phyloP scores from a whole-genome alignment of 2,329 filamentous ascomycete species.

The Arthrobotrys musiformis region DNA sequence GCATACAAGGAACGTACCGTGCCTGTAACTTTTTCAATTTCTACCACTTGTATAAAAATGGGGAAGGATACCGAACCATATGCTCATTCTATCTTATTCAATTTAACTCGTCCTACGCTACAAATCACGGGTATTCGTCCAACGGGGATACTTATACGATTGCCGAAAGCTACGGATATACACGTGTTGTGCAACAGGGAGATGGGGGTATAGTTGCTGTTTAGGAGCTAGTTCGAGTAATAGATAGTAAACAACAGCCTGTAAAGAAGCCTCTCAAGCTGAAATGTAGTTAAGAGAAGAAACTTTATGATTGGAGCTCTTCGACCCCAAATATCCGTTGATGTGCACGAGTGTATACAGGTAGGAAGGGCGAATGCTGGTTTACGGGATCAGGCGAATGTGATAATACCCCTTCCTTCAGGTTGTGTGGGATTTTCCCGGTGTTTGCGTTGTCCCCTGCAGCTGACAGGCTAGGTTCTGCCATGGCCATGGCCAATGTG shows the following conservation, averaged over 20 bases:
- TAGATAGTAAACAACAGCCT: neutral
- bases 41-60: conserved; percentile 35
- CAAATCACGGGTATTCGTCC: conserved; percentile 25
- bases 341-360: neutral
- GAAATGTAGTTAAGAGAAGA: neutral
- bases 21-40: conserved; percentile 48
- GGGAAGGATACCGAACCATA: conserved; percentile 15
- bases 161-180: conserved; percentile 26
- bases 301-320: neutral
- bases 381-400: too few relatives aligned
- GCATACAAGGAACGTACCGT: neutral
- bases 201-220: conserved; percentile 1
- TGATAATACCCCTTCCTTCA: neutral
- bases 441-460: neutral
- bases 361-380: too few relatives aligned
- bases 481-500: too few relatives aligned
- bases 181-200: neutral
- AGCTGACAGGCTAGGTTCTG: neutral
- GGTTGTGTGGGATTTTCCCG: conserved; percentile 35
- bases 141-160: conserved; percentile 60
- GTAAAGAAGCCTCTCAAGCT: neutral
- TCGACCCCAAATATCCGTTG: neutral
- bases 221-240: neutral
- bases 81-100: conserved; percentile 43
- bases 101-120: conserved; percentile 12